Conservation (phyloP, 2,329 filamentous ascomycete genomes). For the Parastagonospora avenae region DNA sequence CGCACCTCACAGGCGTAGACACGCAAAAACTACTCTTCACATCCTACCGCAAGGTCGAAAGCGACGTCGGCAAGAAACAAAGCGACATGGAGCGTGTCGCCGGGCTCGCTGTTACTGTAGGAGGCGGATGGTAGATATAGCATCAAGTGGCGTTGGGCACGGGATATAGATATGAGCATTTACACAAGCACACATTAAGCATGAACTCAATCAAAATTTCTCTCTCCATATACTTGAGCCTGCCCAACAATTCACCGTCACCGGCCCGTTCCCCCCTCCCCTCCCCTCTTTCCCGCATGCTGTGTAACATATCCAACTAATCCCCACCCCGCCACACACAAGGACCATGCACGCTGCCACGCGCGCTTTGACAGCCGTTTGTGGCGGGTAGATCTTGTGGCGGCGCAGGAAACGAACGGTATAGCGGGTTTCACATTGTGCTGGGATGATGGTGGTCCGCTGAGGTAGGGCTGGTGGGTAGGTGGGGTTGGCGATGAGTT, state of each 20-base stretch:
- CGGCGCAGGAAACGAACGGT: no score
- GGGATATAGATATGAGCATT: slow-evolving; percentile 9
- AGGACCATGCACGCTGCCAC: no score
- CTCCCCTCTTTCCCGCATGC: no score
- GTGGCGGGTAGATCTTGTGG: no score
- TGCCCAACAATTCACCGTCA: not conserved
- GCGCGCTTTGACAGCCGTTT: no score
- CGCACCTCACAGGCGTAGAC: slow-evolving; percentile 69
- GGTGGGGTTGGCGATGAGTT: no score
- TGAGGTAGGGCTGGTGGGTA: no score
- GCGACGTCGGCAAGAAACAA: slow-evolving; percentile 78
- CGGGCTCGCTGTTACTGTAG: slow-evolving; percentile 86
- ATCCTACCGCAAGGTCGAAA: slow-evolving; percentile 89
- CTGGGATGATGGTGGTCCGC: no score
- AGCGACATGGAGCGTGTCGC: slow-evolving; percentile 80
- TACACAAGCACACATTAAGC: not conserved
- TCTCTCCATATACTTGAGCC: not conserved
- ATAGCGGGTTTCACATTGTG: no score
- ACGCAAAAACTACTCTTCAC: slow-evolving; percentile 79
- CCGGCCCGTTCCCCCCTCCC: not conserved
- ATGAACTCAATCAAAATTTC: not conserved
- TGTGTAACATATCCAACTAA: no score
- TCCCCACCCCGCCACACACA: no score
- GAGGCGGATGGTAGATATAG: slow-evolving; percentile 78
- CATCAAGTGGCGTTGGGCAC: slow-evolving; percentile 1